These are phyloP conservation scores for Pyrrhoderma noxium DNA, from an alignment of 1,284 basidiomycete species.

Conservation along the genomic window DNA sequence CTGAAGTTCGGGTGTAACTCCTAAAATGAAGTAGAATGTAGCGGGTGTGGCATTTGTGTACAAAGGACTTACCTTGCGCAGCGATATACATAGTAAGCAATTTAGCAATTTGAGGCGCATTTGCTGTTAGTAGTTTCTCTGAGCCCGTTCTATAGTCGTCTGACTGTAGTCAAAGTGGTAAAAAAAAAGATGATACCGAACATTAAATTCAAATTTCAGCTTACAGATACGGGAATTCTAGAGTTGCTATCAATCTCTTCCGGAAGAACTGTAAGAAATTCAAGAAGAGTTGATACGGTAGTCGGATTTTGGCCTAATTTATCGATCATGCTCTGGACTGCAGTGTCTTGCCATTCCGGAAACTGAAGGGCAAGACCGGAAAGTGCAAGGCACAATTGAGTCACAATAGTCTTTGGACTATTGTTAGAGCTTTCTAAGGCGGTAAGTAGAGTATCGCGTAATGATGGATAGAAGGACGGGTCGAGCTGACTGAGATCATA, in stretches of 20 bases:
- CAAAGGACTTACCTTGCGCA: conserved; percentile 66
- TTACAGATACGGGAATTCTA: conserved; percentile 82
- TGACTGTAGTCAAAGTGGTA: conserved; percentile 41
- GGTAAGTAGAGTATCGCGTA: conserved; percentile 82
- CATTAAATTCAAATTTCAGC: conserved; percentile 25
- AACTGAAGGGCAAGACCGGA: conserved; percentile 90
- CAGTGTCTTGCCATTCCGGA: conserved; percentile 74
- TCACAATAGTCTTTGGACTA: conserved; percentile 82
- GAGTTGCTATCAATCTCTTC: conserved; percentile 86
- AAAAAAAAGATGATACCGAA: not conserved
- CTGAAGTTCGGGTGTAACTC: conserved; percentile 80
- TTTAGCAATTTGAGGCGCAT: conserved; percentile 69
- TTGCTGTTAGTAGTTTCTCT: conserved; percentile 60
- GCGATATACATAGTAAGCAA: conserved; percentile 86
- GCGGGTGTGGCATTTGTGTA: conserved; percentile 1
- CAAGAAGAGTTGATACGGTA: conserved; percentile 79
- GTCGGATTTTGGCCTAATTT: conserved; percentile 78
- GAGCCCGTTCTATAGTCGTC: conserved; percentile 73
- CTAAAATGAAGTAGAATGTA: conserved; percentile 26
- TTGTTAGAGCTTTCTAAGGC: conserved; percentile 64
- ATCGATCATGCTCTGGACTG: conserved; percentile 80
- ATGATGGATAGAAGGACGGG: conserved; percentile 57
- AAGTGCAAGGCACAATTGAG: conserved; percentile 86
- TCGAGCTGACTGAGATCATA: conserved; percentile 94
- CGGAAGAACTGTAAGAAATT: conserved; percentile 88